Evolutionary conservation across 2,329 filamentous ascomycete species (phyloP).

Genomic region (Alternaria triticimaculans): DNA sequence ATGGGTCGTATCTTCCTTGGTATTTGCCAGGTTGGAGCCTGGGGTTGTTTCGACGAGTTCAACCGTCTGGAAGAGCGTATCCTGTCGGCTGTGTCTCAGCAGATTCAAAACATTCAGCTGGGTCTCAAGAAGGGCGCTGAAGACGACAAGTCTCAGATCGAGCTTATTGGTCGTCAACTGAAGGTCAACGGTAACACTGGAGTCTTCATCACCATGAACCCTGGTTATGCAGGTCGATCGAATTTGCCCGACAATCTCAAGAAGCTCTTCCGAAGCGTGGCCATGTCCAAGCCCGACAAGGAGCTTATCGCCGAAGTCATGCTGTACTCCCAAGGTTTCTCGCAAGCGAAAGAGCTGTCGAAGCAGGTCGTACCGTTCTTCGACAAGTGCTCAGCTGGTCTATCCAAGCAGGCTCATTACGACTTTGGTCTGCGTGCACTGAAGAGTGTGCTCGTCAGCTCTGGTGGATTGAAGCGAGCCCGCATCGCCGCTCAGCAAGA

Average conservation of each 20-base stretch:
- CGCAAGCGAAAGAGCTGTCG: slow-evolving; percentile 89
- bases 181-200: slow-evolving; percentile 91
- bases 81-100: slow-evolving; percentile 95
- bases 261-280: slow-evolving; percentile 98
- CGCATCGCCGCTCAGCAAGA: slow-evolving; percentile 66
- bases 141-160: slow-evolving; percentile 86
- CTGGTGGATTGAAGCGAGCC: slow-evolving; percentile 90
- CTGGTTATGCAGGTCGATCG: slow-evolving; percentile 95
- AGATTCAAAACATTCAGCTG: slow-evolving; percentile 98
- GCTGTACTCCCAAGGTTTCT: slow-evolving; percentile 99
- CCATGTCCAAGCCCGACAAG: slow-evolving; percentile 99
- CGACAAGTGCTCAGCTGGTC: slow-evolving; percentile 78
- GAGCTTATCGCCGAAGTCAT: slow-evolving; percentile 99
- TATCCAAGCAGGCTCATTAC: slow-evolving; percentile 98
- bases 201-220: slow-evolving; percentile 99
- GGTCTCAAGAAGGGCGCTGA: slow-evolving; percentile 85
- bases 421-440: slow-evolving; percentile 97
- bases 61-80: slow-evolving; percentile 98
- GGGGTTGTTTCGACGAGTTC: slow-evolving; percentile 99
- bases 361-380: slow-evolving; percentile 99
- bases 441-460: slow-evolving; percentile 98
- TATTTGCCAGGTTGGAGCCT: slow-evolving; percentile 98
- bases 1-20: slow-evolving; percentile 99
- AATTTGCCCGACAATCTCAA: slow-evolving; percentile 99
- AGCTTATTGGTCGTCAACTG: slow-evolving; percentile 89